Percentiles rank a stretch among this genome's conserved stretches.
Evolutionary conservation across 768 basidiomycete genomes (phyloP).

Genomic region (Boletus subcaerulescens): DNA sequence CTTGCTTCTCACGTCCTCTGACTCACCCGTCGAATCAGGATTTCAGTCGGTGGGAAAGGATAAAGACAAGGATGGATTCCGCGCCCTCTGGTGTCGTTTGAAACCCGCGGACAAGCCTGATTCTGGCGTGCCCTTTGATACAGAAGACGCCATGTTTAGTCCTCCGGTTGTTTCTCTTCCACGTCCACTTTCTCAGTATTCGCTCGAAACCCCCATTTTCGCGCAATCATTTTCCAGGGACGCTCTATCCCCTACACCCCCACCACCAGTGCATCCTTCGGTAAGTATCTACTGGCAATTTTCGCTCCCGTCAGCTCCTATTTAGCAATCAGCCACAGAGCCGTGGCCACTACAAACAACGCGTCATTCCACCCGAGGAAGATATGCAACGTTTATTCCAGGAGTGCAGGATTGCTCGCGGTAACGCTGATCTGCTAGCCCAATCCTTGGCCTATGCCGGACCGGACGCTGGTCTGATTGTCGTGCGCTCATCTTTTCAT

Average conservation of each 20-base stretch:
- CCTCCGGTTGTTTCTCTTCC: constrained; percentile 45
- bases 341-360: constrained; percentile 22
- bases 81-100: constrained; percentile 74
- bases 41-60: constrained; percentile 23
- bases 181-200: constrained; percentile 31
- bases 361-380: constrained; percentile 72
- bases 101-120: constrained; percentile 82
- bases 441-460: constrained; percentile 68
- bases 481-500: constrained; percentile 40
- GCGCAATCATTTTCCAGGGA: constrained; percentile 34
- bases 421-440: constrained; percentile 73
- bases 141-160: constrained; percentile 76
- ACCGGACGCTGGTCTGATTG: constrained; percentile 70
- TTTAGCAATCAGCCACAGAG: constrained; percentile 6
- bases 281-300: constrained; percentile 10
- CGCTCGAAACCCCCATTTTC: constrained; percentile 36
- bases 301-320: background rate
- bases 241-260: constrained; percentile 24
- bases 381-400: constrained; percentile 80
- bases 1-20: no score
- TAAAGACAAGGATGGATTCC: constrained; percentile 53
- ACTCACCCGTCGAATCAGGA: constrained; percentile 14
- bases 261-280: constrained; percentile 24
- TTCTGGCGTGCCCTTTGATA: constrained; percentile 76
- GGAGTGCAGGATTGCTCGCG: constrained; percentile 80